Conservation (phyloP, 495 filamentous ascomycete species). For the Neurospora sp. region DNA sequence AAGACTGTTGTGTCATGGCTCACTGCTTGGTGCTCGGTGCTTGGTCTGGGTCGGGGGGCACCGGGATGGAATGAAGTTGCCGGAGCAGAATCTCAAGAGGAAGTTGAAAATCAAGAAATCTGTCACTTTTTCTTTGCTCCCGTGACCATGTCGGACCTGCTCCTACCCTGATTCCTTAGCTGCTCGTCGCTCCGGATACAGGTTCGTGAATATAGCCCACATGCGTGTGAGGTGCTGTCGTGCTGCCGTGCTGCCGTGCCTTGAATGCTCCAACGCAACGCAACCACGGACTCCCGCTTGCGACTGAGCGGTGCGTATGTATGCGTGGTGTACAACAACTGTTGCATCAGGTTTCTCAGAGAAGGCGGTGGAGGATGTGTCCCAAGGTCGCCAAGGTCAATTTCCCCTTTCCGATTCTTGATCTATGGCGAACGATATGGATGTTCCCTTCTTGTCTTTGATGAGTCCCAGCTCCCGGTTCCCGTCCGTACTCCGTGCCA, state of each 20-base stretch:
- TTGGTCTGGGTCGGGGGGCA: background rate
- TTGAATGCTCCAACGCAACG: background rate
- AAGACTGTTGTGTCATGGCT: background rate
- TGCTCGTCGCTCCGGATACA: background rate
- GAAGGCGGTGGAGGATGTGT: background rate
- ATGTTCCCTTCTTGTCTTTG: background rate
- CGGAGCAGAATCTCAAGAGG: background rate
- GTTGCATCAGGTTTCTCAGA: background rate
- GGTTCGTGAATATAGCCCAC: background rate
- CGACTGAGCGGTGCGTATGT: background rate
- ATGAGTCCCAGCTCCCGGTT: background rate
- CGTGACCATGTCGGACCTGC: background rate
- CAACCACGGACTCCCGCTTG: background rate
- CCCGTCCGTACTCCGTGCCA: background rate
- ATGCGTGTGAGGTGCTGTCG: background rate
- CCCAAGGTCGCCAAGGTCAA: background rate
- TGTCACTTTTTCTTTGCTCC: background rate
- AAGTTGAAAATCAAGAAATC: background rate
- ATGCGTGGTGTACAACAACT: background rate
- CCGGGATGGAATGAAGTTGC: background rate
- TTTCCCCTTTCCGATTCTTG: background rate
- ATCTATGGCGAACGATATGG: background rate
- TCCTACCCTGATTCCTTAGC: background rate
- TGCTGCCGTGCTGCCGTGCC: background rate
- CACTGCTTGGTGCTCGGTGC: background rate